Evolutionary conservation across 768 basidiomycete species (phyloP).

Genomic region (Lyophyllum atratum): DNA sequence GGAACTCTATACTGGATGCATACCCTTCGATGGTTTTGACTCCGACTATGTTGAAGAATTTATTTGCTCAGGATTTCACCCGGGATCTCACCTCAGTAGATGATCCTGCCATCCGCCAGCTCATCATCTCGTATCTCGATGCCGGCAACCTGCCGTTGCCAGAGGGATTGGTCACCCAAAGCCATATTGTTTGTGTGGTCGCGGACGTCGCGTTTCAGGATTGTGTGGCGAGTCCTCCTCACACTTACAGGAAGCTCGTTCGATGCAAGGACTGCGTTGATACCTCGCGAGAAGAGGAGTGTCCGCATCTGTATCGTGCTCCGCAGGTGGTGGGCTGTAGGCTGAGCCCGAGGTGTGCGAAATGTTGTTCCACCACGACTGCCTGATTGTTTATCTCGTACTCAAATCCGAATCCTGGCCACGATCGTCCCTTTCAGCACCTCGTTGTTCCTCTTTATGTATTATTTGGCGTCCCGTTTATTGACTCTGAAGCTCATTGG

Average conservation of each 20-base stretch:
- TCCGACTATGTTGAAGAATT: neutral
- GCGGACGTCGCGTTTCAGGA: neutral
- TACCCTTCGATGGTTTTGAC: constrained; percentile 21
- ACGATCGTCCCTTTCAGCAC: too few species aligned
- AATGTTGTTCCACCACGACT: too few species aligned
- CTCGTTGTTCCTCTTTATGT: too few species aligned
- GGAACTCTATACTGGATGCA: constrained; percentile 21
- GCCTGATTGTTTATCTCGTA: too few species aligned
- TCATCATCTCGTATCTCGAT: neutral
- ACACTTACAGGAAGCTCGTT: neutral
- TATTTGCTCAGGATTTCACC: neutral
- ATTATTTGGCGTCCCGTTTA: too few species aligned
- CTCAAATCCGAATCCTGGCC: too few species aligned
- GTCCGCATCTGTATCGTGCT: too few species aligned
- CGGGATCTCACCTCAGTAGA: neutral
- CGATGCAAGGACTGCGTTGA: neutral
- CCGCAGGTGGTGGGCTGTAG: too few species aligned
- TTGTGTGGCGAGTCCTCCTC: neutral
- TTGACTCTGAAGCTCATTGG: too few species aligned
- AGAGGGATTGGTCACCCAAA: neutral
- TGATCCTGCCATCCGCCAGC: neutral
- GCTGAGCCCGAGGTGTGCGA: too few species aligned
- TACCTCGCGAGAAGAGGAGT: neutral
- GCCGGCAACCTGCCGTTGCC: neutral
- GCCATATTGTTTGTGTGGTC: neutral